Percentiles rank a stretch among this genome's conserved stretches.
Conservation (phyloP, 1,284 basidiomycete genomes). For the Fomitopsis schrenkii region DNA sequence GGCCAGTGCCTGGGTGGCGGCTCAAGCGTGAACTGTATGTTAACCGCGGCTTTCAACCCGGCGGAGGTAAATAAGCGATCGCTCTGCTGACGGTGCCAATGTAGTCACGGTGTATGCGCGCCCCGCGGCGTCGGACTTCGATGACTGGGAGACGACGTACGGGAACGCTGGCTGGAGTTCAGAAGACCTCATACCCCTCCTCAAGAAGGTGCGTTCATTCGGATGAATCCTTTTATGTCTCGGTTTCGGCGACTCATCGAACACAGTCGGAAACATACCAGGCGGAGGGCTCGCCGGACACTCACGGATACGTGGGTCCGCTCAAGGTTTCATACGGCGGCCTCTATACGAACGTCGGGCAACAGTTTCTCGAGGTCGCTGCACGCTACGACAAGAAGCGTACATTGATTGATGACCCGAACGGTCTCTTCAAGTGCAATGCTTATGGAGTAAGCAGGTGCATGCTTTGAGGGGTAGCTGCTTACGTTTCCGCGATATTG, state of each 20-base stretch:
- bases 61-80: not conserved
- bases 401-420: constrained; percentile 17
- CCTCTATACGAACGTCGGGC: constrained; percentile 16
- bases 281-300: constrained; percentile 23
- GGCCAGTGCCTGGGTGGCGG: constrained; percentile 57
- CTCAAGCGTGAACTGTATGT: constrained; percentile 53
- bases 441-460: constrained; percentile 21
- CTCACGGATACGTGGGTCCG: constrained; percentile 20
- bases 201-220: constrained; percentile 39
- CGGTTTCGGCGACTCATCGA: not conserved
- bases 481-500: not conserved
- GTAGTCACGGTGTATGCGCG: constrained; percentile 52
- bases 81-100: not conserved
- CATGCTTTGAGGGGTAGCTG: not conserved
- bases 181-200: constrained; percentile 43
- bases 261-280: constrained; percentile 48
- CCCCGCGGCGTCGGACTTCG: constrained; percentile 51
- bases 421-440: constrained; percentile 22
- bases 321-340: constrained; percentile 24
- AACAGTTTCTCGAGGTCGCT: constrained; percentile 38
- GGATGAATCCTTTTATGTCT: not conserved
- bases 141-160: constrained; percentile 46
- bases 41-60: not conserved
- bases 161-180: constrained; percentile 55
- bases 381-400: constrained; percentile 36